Evolutionary conservation across 768 basidiomycete species (phyloP), one percentile per base, ranked within the genome.

Genomic region (Lactarius indigo): DNA sequence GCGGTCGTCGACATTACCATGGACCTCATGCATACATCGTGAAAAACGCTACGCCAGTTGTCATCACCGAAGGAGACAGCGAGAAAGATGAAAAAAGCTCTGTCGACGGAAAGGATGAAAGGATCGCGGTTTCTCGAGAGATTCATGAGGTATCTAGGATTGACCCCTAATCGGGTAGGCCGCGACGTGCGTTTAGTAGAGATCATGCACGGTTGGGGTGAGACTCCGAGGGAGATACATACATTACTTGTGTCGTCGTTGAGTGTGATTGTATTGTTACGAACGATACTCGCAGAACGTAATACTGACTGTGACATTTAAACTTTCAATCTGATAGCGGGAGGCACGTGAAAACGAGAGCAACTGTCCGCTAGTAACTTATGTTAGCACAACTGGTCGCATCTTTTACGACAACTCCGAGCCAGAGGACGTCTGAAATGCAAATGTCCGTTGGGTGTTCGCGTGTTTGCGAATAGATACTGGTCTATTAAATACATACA

Each of bases 1-100:
- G 70, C 23, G 70, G 70, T 20, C 70, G 33, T 20, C 70, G 70
- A 50, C 70, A 70, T 26, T 70, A 70, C 50, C 64, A 30, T 31
- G 70, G 70, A 17, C 70, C 68, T 0, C 60, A 52, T 33, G 62
- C 68, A 2, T 61, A 69, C 28, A 12, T 65, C 26, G 41, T 26
- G 37, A 33, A 61, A 30, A 44, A 44, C 1, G 57, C 2, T 28
- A 33, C 18, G 13, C 7, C n/a, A 30, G 37, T 3, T 35, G 8
- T 17, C 1, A n/a, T 4, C 20, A 33, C 17, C 42, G 26, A 57
- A 18, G 61, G 44, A 8, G 47, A 52, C 0, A 18, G 23, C 1
- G 50, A 59, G 18, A 54, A 37, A 30, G 13, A 5, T 10, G 39
- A 59, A 15, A 55, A 55, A 37, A 1, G 10, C 20, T 59, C 57